Evolutionary conservation across 2,329 filamentous ascomycete genomes (phyloP).

Genomic region (Aspergillus melleus): DNA sequence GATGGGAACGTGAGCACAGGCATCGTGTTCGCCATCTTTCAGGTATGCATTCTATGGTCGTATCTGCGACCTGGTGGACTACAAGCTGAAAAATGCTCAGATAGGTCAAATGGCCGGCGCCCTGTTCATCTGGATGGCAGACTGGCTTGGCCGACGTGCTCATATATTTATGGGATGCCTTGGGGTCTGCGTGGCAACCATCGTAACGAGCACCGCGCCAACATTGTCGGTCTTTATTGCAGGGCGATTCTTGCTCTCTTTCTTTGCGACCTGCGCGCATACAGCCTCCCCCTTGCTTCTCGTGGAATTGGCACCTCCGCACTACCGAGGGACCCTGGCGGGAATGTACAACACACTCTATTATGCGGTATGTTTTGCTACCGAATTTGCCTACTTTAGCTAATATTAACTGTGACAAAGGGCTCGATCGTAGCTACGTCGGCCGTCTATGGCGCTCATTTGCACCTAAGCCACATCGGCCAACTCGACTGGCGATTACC

Average conservation of each 20-base stretch:
- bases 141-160: conserved; percentile 10
- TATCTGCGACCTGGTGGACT: too few species aligned
- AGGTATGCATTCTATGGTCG: not conserved
- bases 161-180: conserved; percentile 13
- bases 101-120: conserved; percentile 13
- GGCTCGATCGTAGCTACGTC: conserved; percentile 12
- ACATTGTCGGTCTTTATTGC: conserved; percentile 6
- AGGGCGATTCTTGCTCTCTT: conserved; percentile 9
- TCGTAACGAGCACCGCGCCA: conserved; percentile 2
- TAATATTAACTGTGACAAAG: not conserved
- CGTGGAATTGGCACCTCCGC: conserved; percentile 9
- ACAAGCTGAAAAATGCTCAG: not conserved
- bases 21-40: conserved; percentile 15
- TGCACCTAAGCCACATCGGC: not conserved
- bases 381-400: not conserved
- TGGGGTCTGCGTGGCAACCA: conserved; percentile 11
- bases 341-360: conserved; percentile 15
- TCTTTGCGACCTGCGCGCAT: conserved; percentile 13
- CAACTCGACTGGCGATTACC: conserved; percentile 10
- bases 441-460: conserved; percentile 8
- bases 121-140: conserved; percentile 13
- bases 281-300: conserved; percentile 11
- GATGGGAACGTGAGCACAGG: conserved; percentile 12
- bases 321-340: conserved; percentile 9
- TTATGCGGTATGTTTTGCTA: not conserved